Percentiles rank a stretch among this genome's conserved stretches.
phyloP scores from a whole-genome alignment of 1,284 basidiomycete species.

The Fomitopsis betulina region DNA sequence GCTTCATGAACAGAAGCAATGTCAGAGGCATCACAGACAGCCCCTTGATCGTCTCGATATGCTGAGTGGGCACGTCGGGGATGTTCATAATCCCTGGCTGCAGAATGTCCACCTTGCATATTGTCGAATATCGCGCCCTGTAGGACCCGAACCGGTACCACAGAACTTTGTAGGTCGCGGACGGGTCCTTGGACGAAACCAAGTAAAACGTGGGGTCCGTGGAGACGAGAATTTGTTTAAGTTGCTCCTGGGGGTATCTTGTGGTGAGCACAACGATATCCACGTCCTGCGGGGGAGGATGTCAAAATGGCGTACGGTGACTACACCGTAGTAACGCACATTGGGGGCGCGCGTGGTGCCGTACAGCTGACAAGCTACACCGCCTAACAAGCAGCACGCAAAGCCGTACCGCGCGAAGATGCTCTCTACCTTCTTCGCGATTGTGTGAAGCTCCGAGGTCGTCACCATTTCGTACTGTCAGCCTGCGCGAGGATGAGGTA shows the following conservation, averaged over 20 bases:
- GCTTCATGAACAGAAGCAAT: conserved; percentile 28
- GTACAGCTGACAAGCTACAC: conserved; percentile 17
- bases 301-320: not conserved
- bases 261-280: conserved; percentile 44
- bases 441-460: conserved; percentile 6
- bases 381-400: conserved; percentile 19
- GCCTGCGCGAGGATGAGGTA: not conserved
- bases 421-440: conserved; percentile 7
- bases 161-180: conserved; percentile 40
- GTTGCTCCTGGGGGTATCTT: conserved; percentile 28
- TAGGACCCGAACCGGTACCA: conserved; percentile 32
- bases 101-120: conserved; percentile 52
- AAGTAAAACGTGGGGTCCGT: conserved; percentile 26
- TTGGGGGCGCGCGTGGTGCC: conserved; percentile 16
- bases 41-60: conserved; percentile 21
- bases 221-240: conserved; percentile 37
- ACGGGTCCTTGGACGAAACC: conserved; percentile 26
- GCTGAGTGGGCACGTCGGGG: conserved; percentile 29
- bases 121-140: conserved; percentile 7
- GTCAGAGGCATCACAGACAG: conserved; percentile 29
- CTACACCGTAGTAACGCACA: conserved; percentile 3
- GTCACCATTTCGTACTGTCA: not conserved
- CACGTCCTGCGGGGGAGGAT: conserved; percentile 37
- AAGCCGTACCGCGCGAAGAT: conserved; percentile 11
- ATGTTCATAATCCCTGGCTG: conserved; percentile 41